Base-by-base conservation (phyloP, 2,329 filamentous ascomycete species). In the Apiospora arundinis region DNA sequence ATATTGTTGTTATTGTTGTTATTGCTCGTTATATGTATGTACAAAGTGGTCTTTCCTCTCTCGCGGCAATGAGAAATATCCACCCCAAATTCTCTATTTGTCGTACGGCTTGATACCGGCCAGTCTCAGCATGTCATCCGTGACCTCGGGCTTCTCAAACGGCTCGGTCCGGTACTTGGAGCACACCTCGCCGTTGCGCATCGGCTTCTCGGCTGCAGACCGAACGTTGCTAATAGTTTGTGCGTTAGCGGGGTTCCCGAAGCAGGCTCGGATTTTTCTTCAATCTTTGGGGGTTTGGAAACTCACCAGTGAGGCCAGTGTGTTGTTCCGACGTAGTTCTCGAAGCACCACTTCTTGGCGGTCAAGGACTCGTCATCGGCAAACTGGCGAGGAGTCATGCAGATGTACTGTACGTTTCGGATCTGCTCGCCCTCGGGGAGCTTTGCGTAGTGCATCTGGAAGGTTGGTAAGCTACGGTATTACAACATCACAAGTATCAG, bases 361-460 rank as follows among this genome's bases (percentile, higher is more conserved):
- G 77, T 75, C 67, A 82, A 65, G 4, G 75, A 78, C 52, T 83
- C 78, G 6, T 75, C 66, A 1, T 76, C 78, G 0, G 82, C 82
- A 49, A 83, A 82, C 16, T 67, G 40, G n/a, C 72, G 69, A 0
- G 82, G 82, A 0, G 81, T 82, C 76, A 82, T 79, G 75, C 80
- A 82, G 28, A 77, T 78, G 72, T 83, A 83, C 69, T 80, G 77
- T 7, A 82, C 79, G 28, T 80, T 74, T 14, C 82, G 76, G 69
- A 83, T 79, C 40, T 79, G 77, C 23, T 81, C 74, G 7, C 77
- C 79, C 68, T 82, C 78, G 12, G 82, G 79, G 8, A 81, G 71
- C 14, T 75, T 72, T 44, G 79, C 80, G 73, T 83, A 87, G 75
- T 88, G 86, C 69, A 86, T 82, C 0, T 83, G 74, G 68, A 78